A percentile compares a stretch with the other conserved stretches of the same genome.
Conservation (phyloP, 495 filamentous ascomycete genomes). For the Penicillium angulare region DNA sequence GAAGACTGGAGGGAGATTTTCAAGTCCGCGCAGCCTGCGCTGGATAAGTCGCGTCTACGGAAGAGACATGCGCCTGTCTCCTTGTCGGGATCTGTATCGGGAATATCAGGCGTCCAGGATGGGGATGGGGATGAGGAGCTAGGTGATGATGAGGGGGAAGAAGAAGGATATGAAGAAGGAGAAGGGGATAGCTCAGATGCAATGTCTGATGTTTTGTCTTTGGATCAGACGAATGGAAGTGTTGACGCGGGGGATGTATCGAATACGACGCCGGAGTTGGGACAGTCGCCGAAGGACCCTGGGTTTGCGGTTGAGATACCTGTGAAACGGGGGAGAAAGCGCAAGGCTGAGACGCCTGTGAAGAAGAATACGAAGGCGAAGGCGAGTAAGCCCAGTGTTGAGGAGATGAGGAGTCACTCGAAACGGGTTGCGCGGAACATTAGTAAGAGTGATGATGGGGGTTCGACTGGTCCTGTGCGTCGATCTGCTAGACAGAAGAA, state of each 20-base stretch:
- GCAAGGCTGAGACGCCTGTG: slow-evolving; percentile 30
- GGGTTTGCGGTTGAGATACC: slow-evolving; percentile 5
- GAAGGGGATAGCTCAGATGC: slow-evolving; percentile 12
- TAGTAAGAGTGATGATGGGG: slow-evolving; percentile 6
- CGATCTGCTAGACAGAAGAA: slow-evolving; percentile 32
- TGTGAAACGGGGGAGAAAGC: slow-evolving; percentile 30
- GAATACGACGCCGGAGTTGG: slow-evolving; percentile 21
- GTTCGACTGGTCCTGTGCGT: slow-evolving; percentile 27
- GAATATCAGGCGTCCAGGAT: too few species aligned
- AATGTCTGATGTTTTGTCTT: slow-evolving; percentile 20
- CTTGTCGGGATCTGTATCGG: background rate
- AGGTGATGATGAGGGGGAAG: slow-evolving; percentile 11
- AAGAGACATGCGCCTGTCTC: slow-evolving; percentile 3
- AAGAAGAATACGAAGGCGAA: slow-evolving; percentile 7
- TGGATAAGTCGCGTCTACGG: slow-evolving; percentile 25
- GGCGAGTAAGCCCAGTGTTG: slow-evolving; percentile 7
- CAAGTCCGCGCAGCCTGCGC: slow-evolving; percentile 34
- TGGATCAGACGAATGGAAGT: slow-evolving; percentile 7
- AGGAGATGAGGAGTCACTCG: slow-evolving; percentile 13
- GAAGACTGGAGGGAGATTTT: slow-evolving; percentile 55
- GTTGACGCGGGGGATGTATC: slow-evolving; percentile 20
- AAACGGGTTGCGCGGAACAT: slow-evolving; percentile 33
- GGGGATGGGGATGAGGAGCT: slow-evolving; percentile 4
- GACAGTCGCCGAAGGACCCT: slow-evolving; percentile 13
- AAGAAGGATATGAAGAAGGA: slow-evolving; percentile 4